Percentiles rank a stretch among this genome's conserved stretches.
Conservation (phyloP, 78 protist genomes). For the Diacronema lutheri region DNA sequence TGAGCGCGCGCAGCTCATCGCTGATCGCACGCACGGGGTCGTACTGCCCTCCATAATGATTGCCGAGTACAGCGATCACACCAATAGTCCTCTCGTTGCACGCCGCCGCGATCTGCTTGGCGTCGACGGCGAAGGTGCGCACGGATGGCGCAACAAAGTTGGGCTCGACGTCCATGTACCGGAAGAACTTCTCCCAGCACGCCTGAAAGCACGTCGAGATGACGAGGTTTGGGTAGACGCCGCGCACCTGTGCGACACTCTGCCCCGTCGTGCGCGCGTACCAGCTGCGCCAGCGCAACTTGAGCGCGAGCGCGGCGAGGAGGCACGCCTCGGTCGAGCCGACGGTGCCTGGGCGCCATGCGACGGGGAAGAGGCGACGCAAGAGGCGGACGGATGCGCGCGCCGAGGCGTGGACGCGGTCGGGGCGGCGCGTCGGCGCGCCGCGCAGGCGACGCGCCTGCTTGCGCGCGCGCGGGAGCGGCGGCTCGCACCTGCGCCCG, state of each 20-base stretch:
- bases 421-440: too few relatives aligned
- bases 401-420: too few relatives aligned
- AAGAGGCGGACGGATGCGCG: too few relatives aligned
- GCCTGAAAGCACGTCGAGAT: background rate
- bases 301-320: background rate
- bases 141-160: background rate
- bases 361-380: too few relatives aligned
- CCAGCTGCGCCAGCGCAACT: background rate
- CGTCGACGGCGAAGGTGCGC: too few relatives aligned
- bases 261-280: background rate
- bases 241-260: background rate
- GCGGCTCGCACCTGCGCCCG: too few relatives aligned
- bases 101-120: background rate
- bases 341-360: too few relatives aligned
- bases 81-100: background rate
- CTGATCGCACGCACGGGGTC: background rate
- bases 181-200: slow-evolving; percentile 14
- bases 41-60: background rate
- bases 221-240: background rate
- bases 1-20: background rate
- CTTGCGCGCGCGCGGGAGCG: too few relatives aligned
- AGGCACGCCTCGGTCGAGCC: background rate
- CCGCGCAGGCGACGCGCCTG: too few relatives aligned
- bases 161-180: slow-evolving; percentile 14
- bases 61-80: background rate